These are phyloP conservation scores for Herpetomonas muscarum DNA, from an alignment of 208 protist genomes.

Conservation along the genomic window DNA sequence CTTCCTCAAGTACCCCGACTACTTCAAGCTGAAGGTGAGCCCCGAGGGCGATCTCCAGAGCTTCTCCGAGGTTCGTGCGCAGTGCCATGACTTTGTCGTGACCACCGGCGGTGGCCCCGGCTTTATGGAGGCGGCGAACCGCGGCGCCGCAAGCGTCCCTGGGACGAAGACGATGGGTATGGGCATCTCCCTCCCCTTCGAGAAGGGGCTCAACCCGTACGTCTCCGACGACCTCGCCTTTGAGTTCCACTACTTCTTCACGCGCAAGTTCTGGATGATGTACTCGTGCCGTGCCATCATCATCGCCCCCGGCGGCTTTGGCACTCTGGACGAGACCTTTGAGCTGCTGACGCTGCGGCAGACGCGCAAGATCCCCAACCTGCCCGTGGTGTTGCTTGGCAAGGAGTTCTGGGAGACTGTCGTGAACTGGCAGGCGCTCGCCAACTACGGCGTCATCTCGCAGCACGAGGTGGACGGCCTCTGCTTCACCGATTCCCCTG, in stretches of 20 bases:
- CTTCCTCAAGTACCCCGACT: constrained; percentile 69
- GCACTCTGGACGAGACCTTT: constrained; percentile 91
- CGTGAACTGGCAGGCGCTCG: constrained; percentile 86
- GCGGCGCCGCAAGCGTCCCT: constrained; percentile 64
- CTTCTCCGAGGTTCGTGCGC: constrained; percentile 13
- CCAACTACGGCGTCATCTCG: constrained; percentile 84
- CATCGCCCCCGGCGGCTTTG: constrained; percentile 88
- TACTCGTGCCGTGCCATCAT: constrained; percentile 90
- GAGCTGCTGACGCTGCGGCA: constrained; percentile 89
- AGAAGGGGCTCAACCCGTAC: constrained; percentile 89
- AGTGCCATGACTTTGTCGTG: constrained; percentile 71
- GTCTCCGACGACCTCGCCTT: constrained; percentile 87
- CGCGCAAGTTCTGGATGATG: constrained; percentile 95
- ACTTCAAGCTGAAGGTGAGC: constrained; percentile 49
- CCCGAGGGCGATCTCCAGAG: constrained; percentile 20
- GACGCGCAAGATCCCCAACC: constrained; percentile 81
- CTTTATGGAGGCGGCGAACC: constrained; percentile 94
- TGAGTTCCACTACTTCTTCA: constrained; percentile 95
- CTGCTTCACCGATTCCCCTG: constrained; percentile 80
- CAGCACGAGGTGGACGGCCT: constrained; percentile 77
- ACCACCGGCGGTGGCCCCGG: constrained; percentile 90
- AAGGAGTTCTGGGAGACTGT: constrained; percentile 86
- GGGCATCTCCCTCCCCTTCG: constrained; percentile 92
- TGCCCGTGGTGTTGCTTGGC: constrained; percentile 86
- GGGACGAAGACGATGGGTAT: constrained; percentile 87